These are phyloP conservation scores for Phaseolus coccineus DNA, from an alignment of 331 rosid genomes.

Conservation along the genomic window DNA sequence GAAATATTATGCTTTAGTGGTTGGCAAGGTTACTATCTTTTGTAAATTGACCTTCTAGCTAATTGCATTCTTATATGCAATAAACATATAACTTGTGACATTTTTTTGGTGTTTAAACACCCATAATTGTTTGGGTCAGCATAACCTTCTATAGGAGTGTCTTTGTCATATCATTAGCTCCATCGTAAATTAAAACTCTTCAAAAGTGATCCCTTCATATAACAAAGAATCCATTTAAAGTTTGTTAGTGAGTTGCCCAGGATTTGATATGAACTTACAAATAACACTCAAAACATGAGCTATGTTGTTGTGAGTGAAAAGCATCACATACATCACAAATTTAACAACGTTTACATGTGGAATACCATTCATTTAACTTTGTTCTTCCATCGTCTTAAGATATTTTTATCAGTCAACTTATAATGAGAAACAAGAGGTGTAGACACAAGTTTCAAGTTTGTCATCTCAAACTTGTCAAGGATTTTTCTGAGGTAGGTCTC, in stretches of 20 bases:
- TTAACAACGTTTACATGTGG: no score
- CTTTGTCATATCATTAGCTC: not conserved
- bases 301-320: not conserved
- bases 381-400: no score
- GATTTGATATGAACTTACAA: not conserved
- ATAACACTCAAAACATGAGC: not conserved
- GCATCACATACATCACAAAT: not conserved
- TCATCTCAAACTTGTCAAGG: no score
- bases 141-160: not conserved
- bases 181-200: not conserved
- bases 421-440: no score
- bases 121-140: not conserved
- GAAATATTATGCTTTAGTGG: not conserved
- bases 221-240: not conserved
- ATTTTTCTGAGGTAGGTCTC: no score
- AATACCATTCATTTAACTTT: no score
- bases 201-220: not conserved
- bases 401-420: no score
- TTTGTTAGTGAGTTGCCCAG: not conserved
- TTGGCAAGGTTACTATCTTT: not conserved
- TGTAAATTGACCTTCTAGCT: not conserved
- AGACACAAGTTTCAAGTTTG: no score
- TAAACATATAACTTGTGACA: no score
- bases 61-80: no score
- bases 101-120: not conserved